Evolutionary conservation across 2,329 filamentous ascomycete species (phyloP).

Genomic region (Verticillium klebahnii): DNA sequence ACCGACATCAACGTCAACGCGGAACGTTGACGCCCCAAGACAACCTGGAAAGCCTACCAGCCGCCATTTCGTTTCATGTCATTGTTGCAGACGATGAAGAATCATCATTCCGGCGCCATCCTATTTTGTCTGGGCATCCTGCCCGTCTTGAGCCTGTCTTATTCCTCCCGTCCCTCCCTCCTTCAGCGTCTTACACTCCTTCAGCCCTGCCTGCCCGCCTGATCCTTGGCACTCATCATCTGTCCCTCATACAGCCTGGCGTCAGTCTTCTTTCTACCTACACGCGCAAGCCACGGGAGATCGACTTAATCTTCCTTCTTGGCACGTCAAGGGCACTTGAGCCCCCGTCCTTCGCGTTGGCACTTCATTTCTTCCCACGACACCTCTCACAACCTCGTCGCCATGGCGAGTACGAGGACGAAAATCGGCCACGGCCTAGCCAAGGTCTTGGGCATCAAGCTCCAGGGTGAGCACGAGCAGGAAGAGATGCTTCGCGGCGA

Average conservation of each 20-base stretch:
- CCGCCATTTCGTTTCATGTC: background rate
- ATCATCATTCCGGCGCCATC: background rate
- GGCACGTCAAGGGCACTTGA: background rate
- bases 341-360: background rate
- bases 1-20: background rate
- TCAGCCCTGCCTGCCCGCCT: constrained; percentile 7
- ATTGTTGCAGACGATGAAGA: background rate
- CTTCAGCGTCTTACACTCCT: background rate
- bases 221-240: constrained; percentile 13
- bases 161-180: constrained; percentile 5
- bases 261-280: background rate
- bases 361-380: background rate
- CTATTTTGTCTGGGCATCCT: background rate
- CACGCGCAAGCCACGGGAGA: background rate
- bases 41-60: background rate
- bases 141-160: background rate
- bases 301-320: background rate
- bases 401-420: constrained; percentile 35
- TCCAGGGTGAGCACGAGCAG: constrained; percentile 55
- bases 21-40: background rate
- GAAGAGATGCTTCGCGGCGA: constrained; percentile 71
- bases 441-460: constrained; percentile 77
- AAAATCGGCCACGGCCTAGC: constrained; percentile 70
- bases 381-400: constrained; percentile 1
- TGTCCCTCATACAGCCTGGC: constrained; percentile 2